Conservation (phyloP, 495 filamentous ascomycete species). For the Lepraria neglecta region DNA sequence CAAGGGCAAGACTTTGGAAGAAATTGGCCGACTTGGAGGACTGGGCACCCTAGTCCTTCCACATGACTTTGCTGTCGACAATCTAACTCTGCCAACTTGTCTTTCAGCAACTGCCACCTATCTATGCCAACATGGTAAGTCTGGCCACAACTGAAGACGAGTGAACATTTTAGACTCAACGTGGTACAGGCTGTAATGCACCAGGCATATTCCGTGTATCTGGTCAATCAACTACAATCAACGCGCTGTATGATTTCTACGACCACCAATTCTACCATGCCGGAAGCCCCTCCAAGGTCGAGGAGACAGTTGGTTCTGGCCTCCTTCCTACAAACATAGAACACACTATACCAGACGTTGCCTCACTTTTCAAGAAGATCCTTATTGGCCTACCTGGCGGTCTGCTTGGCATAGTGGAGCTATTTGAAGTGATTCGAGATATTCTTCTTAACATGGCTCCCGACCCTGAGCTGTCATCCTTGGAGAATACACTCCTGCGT, state of each 20-base stretch:
- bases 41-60: conserved; percentile 63
- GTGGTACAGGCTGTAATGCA: conserved; percentile 37
- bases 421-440: conserved; percentile 60
- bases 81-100: conserved; percentile 64
- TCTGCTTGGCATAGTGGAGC: conserved; percentile 58
- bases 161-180: background rate
- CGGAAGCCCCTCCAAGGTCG: conserved; percentile 24
- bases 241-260: conserved; percentile 58
- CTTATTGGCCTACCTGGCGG: conserved; percentile 66
- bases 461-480: conserved; percentile 42
- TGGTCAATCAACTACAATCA: conserved; percentile 49
- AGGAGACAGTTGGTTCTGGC: conserved; percentile 27
- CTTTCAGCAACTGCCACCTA: conserved; percentile 65
- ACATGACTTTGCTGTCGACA: conserved; percentile 54
- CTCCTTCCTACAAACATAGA: conserved; percentile 24
- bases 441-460: conserved; percentile 52
- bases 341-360: conserved; percentile 56
- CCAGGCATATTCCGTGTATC: conserved; percentile 61
- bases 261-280: conserved; percentile 43
- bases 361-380: conserved; percentile 64
- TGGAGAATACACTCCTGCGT: conserved; percentile 47
- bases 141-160: background rate
- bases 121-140: conserved; percentile 60
- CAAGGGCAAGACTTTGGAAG: conserved; percentile 56
- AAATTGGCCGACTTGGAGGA: conserved; percentile 66